Evolutionary conservation across 352 stramenopile species (phyloP), one percentile per base, ranked within the genome.

Genomic region (Globisporangium nunn): DNA sequence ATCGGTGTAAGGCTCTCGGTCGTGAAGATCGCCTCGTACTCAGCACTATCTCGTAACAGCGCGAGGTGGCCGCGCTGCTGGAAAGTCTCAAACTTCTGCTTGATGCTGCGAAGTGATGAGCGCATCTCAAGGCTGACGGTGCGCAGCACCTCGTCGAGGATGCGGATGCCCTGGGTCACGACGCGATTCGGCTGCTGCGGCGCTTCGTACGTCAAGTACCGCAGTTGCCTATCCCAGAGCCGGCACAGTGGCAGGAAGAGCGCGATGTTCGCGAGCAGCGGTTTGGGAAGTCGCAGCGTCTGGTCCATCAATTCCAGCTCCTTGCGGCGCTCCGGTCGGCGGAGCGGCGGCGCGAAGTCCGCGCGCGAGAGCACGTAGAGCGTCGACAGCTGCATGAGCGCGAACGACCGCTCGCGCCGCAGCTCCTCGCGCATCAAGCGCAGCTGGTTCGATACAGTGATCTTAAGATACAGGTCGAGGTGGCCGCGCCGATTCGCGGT

Each of bases 391-490:
- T 77, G 72, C 70, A 95, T 90, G 8, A 95, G 64, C 39, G 62
- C 70, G 52, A 74, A 81, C 64, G 76, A 90, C 52, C 85, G 75
- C 54, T 91, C 66, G 39, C 74, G 76, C 59, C 85, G 72, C 47
- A 92, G 66, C 31, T 73, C 69, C 56, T 91, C 75, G 43, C 82
- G 75, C 80, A 95, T 95, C 15, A 95, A 61, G 6, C 78, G 71
- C 33, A 93, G 61, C 49, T 95, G 85, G 55, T 95, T 91, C 52
- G 72, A 69, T 40, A 93, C 83, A 6, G 83, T 91, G 58, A 95
- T 90, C 67, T 93, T 92, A 2, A 91, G 67, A 52, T 86, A 92
- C 56, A 95, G 62, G 48, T 93, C 81, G 41, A 92, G 78, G 45
- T 95, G 83, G 1, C 83, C 85, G 57, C 85, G 69, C 8, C 85